These are phyloP conservation scores for Hymenoscyphus infarciens DNA, from an alignment of 2,329 filamentous ascomycete genomes.

Conservation along the genomic window DNA sequence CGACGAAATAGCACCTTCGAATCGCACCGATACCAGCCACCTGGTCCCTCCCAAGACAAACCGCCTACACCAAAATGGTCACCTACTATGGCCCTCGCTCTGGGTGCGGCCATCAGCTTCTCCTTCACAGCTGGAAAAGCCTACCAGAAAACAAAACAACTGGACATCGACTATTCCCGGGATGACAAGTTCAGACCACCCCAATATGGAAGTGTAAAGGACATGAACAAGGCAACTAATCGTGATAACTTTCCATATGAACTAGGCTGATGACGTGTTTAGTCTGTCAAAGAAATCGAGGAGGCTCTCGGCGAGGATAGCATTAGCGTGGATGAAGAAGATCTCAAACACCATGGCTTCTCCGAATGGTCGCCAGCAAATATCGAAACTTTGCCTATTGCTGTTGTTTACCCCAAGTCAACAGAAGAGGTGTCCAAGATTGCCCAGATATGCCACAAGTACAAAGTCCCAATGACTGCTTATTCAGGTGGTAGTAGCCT, in stretches of 20 bases:
- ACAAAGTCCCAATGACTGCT: conserved; percentile 71
- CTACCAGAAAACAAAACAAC: conserved; percentile 5
- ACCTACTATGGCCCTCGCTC: not conserved
- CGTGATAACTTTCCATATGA: not conserved
- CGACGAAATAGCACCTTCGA: conserved; percentile 3
- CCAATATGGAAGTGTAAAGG: not conserved
- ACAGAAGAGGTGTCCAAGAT: conserved; percentile 60
- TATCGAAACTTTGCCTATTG: conserved; percentile 55
- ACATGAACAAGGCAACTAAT: conserved; percentile 1
- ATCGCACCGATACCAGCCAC: conserved; percentile 2
- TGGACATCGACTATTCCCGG: conserved; percentile 7
- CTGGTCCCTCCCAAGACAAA: no score
- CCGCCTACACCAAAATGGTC: not conserved
- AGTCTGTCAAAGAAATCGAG: conserved; percentile 3
- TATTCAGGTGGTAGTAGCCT: conserved; percentile 76
- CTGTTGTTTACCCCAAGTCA: conserved; percentile 58
- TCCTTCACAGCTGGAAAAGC: conserved; percentile 6
- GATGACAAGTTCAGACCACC: conserved; percentile 6
- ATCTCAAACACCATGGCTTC: conserved; percentile 47
- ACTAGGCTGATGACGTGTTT: not conserved
- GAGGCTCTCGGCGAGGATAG: not conserved
- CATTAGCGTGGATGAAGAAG: conserved; percentile 7
- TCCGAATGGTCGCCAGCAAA: conserved; percentile 63
- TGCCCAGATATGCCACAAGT: conserved; percentile 67
- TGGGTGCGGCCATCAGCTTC: conserved; percentile 2